Evolutionary conservation across 2,329 filamentous ascomycete genomes (phyloP).

Genomic region (Fusarium mangiferae): DNA sequence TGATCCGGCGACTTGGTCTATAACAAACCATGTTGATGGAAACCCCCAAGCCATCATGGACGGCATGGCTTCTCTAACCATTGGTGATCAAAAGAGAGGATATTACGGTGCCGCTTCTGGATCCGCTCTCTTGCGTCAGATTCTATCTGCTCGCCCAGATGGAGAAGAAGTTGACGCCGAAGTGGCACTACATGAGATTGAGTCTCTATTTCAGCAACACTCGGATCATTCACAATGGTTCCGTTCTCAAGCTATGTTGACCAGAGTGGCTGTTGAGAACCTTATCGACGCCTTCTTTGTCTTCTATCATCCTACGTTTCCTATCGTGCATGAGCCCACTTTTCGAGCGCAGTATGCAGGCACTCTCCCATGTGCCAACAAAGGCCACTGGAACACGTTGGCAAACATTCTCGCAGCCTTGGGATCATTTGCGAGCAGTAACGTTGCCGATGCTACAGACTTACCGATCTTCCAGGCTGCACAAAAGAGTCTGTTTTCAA

Average conservation of each 20-base stretch:
- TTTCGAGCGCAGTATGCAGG: constrained; percentile 26
- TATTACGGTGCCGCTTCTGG: constrained; percentile 29
- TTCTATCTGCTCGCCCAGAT: constrained; percentile 25
- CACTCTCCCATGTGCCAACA: constrained; percentile 16
- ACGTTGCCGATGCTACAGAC: constrained; percentile 4
- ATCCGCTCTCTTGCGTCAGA: constrained; percentile 25
- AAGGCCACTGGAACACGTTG: constrained; percentile 17
- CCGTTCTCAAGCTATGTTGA: constrained; percentile 28
- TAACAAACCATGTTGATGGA: constrained; percentile 17
- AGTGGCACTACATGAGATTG: constrained; percentile 22
- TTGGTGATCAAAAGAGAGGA: constrained; percentile 27
- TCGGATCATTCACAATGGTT: constrained; percentile 29
- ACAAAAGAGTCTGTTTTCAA: constrained; percentile 20
- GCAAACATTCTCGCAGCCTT: constrained; percentile 16
- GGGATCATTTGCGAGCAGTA: constrained; percentile 19
- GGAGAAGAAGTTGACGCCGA: constrained; percentile 25
- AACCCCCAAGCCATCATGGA: constrained; percentile 30
- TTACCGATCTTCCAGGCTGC: constrained; percentile 21
- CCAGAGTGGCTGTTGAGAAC: constrained; percentile 21
- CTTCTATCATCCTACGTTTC: constrained; percentile 21
- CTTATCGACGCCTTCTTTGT: constrained; percentile 25
- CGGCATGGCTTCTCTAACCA: constrained; percentile 27
- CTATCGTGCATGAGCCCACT: constrained; percentile 29
- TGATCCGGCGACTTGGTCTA: constrained; percentile 18
- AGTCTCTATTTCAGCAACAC: constrained; percentile 28